Percentiles rank a stretch among this genome's conserved stretches.
Conservation (phyloP, 495 filamentous ascomycete species). For the Achaetomiella virescens region DNA sequence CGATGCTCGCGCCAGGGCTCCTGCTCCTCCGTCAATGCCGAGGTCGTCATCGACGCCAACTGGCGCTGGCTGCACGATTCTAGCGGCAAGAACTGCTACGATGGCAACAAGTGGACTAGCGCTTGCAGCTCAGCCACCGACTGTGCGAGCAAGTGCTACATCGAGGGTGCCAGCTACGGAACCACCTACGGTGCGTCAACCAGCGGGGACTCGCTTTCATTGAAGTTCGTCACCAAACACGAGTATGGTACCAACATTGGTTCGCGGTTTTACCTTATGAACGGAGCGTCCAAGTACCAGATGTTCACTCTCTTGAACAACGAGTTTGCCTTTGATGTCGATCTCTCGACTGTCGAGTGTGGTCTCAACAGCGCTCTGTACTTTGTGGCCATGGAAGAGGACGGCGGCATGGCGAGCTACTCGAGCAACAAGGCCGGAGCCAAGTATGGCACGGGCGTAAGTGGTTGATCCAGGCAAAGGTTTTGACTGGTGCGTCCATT, state of each 20-base stretch:
- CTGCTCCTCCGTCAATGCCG: conserved; percentile 40
- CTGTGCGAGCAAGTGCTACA: conserved; percentile 42
- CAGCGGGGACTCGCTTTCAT: conserved; percentile 43
- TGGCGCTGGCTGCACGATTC: conserved; percentile 47
- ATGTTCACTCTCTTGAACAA: conserved; percentile 52
- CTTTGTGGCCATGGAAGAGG: conserved; percentile 53
- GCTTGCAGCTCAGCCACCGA: conserved; percentile 38
- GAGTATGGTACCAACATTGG: conserved; percentile 48
- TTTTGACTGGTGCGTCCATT: not conserved
- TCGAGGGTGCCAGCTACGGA: conserved; percentile 45
- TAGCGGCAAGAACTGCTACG: conserved; percentile 44
- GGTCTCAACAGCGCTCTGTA: conserved; percentile 55
- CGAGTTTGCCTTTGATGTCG: conserved; percentile 57
- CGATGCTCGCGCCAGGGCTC: conserved; percentile 47
- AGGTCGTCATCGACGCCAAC: conserved; percentile 48
- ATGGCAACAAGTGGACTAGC: conserved; percentile 46
- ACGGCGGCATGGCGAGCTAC: conserved; percentile 48
- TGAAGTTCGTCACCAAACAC: conserved; percentile 55
- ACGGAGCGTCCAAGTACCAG: conserved; percentile 46
- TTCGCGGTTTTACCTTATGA: conserved; percentile 55
- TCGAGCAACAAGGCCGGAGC: conserved; percentile 52
- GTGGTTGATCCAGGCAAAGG: not conserved
- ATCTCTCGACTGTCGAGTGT: conserved; percentile 46
- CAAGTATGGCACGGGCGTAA: conserved; percentile 50
- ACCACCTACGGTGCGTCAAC: conserved; percentile 45